phyloP scores from a whole-genome alignment of 345 rosid genomes.

The Salix koriyanagi region DNA sequence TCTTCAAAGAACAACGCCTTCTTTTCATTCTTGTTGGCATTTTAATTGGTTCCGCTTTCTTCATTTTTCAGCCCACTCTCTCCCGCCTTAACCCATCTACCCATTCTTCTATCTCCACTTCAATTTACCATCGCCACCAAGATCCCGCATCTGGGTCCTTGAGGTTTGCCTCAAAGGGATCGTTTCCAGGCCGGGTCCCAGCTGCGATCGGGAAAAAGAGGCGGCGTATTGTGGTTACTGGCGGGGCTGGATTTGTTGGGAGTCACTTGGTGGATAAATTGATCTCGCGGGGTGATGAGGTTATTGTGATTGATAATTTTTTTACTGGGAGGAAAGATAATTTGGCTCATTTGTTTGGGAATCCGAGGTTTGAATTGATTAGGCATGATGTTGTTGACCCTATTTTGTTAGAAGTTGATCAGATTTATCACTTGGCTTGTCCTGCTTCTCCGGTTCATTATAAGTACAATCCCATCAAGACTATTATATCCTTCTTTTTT shows the following conservation, averaged over 20 bases:
- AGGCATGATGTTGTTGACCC: slow-evolving; percentile 98
- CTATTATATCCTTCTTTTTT: slow-evolving; percentile 70
- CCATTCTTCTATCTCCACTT: slow-evolving; percentile 31
- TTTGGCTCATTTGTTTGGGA: slow-evolving; percentile 68
- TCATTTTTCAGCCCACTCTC: slow-evolving; percentile 85
- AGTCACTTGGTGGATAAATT: slow-evolving; percentile 95
- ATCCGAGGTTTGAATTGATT: slow-evolving; percentile 89
- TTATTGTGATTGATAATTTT: slow-evolving; percentile 90
- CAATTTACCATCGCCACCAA: slow-evolving; percentile 3
- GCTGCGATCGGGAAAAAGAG: slow-evolving; percentile 61
- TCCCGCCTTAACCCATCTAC: slow-evolving; percentile 52
- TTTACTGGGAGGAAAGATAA: slow-evolving; percentile 96
- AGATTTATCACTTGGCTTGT: slow-evolving; percentile 98
- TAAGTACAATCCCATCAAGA: slow-evolving; percentile 93
- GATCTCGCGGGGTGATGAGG: slow-evolving; percentile 84
- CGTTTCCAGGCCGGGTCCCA: slow-evolving; percentile 57
- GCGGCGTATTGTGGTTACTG: slow-evolving; percentile 82
- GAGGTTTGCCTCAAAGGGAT: not conserved
- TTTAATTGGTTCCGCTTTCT: slow-evolving; percentile 88
- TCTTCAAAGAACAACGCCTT: slow-evolving; percentile 82
- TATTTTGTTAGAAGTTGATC: slow-evolving; percentile 91
- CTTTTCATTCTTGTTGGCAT: slow-evolving; percentile 90
- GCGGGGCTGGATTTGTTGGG: slow-evolving; percentile 98
- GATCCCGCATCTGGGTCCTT: not conserved
- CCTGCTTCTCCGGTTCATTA: slow-evolving; percentile 99